Evolutionary conservation across 164 flowering plant genomes (phyloP), one percentile per base, ranked within the genome.

Genomic region (Nelumbo lutea): DNA sequence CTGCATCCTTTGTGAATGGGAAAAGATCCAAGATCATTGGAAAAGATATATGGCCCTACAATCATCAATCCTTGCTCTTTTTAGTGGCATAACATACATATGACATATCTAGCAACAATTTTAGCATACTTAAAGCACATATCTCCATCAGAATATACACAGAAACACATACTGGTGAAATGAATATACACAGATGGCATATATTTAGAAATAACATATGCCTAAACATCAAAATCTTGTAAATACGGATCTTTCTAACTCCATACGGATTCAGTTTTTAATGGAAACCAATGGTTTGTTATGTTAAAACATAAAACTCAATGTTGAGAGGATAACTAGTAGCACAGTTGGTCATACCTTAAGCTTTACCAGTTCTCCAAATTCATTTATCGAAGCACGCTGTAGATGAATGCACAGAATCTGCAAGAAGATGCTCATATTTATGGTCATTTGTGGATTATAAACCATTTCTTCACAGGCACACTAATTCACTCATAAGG

Each of bases 371-470:
- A 70, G 63, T 44, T 94, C 93, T 50, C 96, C 96, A 68, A 75
- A 77, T n/a, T 51, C 59, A 73, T 77, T 80, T 57, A 84, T 64
- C 42, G 88, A 77, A 73, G 85, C 90, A n/a, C 97, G 91, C 70
- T 90, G 91, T n/a, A 94, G 79, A 66, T 94, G 95, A 77, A 94
- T 78, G 84, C 97, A 94, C 3, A 94, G 74, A 79, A 91, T 85
- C 98, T 93, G 90, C 46, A 78, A 65, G 62, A 27, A 73, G 61
- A 77, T 38, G 50, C 57, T 59, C 55, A 80, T 59, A 71, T 67
- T 42, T 59, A 59, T 14, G 45, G 60, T 15, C 43, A 66, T 66
- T 56, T 9, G 38, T 70, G 8, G 65, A 70, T 53, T 58, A 45
- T 39, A 65, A 55, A 75, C 42, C 41, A 67, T 40, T 14, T 52